Conservation (phyloP, 2,329 filamentous ascomycete genomes). For the Verticillium tricorpus region DNA sequence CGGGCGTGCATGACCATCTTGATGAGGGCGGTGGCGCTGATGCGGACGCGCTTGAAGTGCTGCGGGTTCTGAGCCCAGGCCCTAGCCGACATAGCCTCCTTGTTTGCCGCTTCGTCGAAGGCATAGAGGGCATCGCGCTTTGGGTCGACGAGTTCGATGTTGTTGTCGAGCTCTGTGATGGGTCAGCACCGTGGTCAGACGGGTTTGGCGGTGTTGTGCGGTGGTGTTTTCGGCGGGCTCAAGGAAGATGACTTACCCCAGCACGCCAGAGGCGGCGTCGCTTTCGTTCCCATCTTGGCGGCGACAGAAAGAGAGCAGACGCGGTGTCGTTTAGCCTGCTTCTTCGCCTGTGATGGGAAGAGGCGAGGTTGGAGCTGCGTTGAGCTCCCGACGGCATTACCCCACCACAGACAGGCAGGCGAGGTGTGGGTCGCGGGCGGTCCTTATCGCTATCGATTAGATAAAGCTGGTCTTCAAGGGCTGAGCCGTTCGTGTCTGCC, state of each 20-base stretch:
- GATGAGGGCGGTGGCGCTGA: slow-evolving; percentile 87
- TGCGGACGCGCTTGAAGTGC: slow-evolving; percentile 90
- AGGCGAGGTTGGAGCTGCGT: neutral
- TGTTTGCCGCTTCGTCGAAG: slow-evolving; percentile 68
- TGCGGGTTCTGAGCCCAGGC: slow-evolving; percentile 78
- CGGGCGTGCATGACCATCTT: slow-evolving; percentile 99
- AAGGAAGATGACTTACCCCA: neutral
- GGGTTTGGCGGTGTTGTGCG: neutral
- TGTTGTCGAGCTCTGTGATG: slow-evolving; percentile 76
- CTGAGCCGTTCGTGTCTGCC: too few species aligned
- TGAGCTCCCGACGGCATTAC: neutral
- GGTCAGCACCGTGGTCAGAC: neutral
- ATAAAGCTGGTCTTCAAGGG: neutral
- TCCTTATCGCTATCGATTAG: neutral
- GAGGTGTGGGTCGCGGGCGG: neutral
- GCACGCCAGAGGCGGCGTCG: neutral
- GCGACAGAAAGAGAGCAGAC: neutral
- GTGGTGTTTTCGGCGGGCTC: neutral
- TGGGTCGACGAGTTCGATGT: slow-evolving; percentile 76
- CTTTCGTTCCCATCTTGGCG: neutral
- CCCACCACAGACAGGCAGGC: neutral
- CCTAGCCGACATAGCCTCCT: slow-evolving; percentile 55
- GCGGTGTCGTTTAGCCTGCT: neutral
- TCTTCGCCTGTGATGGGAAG: neutral
- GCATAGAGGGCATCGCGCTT: slow-evolving; percentile 87